These are phyloP conservation scores for Conoideocrella luteorostrata DNA, from an alignment of 2,329 filamentous ascomycete genomes.

Conservation along the genomic window DNA sequence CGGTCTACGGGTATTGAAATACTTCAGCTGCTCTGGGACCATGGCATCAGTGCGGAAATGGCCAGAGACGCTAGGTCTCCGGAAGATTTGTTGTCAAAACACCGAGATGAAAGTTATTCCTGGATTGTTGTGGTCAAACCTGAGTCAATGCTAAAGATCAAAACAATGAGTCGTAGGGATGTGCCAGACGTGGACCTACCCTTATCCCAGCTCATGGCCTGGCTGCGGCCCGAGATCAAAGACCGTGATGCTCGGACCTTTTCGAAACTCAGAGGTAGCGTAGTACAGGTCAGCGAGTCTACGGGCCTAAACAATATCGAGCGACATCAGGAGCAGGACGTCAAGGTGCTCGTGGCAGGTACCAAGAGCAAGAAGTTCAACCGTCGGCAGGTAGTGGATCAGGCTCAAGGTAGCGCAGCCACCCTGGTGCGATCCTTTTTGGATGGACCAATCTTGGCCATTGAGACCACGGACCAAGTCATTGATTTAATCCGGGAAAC, in stretches of 20 bases:
- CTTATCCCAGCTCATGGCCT: constrained; percentile 64
- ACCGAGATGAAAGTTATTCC: constrained; percentile 69
- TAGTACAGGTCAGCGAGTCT: constrained; percentile 22
- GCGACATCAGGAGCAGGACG: constrained; percentile 56
- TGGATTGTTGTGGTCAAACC: constrained; percentile 89
- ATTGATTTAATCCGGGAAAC: constrained; percentile 72
- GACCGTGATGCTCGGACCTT: constrained; percentile 63
- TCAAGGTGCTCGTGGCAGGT: constrained; percentile 76
- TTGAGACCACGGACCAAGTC: constrained; percentile 81
- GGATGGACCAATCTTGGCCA: constrained; percentile 74
- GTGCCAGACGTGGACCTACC: constrained; percentile 69
- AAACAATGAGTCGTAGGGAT: constrained; percentile 70
- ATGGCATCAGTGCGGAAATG: constrained; percentile 83
- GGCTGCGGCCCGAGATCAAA: constrained; percentile 75
- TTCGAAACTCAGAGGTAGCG: constrained; percentile 32
- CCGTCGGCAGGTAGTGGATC: constrained; percentile 77
- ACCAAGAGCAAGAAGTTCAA: constrained; percentile 90
- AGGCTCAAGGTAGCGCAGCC: constrained; percentile 54
- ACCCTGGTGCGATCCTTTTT: constrained; percentile 65
- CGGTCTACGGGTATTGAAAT: constrained; percentile 71
- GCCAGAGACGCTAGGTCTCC: constrained; percentile 71
- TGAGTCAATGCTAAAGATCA: constrained; percentile 70
- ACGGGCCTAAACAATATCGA: constrained; percentile 17
- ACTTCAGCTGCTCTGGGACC: constrained; percentile 70
- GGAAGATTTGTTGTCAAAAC: constrained; percentile 71